Evolutionary conservation across 1,284 basidiomycete species (phyloP).

Genomic region (Takashimella koratensis): DNA sequence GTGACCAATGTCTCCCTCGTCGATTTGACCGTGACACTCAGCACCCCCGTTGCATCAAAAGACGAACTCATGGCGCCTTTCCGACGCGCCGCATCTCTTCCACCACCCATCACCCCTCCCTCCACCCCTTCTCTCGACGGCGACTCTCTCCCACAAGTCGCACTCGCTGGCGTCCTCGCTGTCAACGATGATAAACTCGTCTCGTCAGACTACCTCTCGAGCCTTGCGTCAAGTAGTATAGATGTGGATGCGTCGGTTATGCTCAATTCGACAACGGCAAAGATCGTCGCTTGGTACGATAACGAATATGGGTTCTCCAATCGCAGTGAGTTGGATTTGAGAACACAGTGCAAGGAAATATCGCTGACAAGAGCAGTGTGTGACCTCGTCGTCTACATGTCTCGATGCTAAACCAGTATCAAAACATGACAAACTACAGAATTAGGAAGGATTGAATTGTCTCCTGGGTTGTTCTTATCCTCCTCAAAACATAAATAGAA

Average conservation of each 20-base stretch:
- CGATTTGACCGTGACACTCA: slow-evolving; percentile 49
- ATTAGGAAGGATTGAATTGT: too few relatives aligned
- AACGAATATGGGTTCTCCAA: slow-evolving; percentile 43
- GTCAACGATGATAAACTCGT: slow-evolving; percentile 50
- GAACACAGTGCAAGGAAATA: too few relatives aligned
- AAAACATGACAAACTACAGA: too few relatives aligned
- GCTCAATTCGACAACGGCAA: slow-evolving; percentile 39
- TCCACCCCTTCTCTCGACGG: slow-evolving; percentile 13
- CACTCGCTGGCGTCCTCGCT: slow-evolving; percentile 38
- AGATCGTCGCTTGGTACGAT: slow-evolving; percentile 50
- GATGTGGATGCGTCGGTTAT: slow-evolving; percentile 46
- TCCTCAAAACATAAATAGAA: too few relatives aligned
- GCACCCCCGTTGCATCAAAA: slow-evolving; percentile 36
- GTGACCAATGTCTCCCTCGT: slow-evolving; percentile 51
- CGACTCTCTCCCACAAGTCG: background rate
- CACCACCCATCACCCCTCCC: slow-evolving; percentile 3
- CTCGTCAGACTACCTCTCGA: slow-evolving; percentile 46
- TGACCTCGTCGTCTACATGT: background rate
- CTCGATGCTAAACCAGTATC: background rate
- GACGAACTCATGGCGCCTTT: slow-evolving; percentile 46
- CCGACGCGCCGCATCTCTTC: slow-evolving; percentile 31
- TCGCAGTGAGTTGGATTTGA: slow-evolving; percentile 10
- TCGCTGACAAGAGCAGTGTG: too few relatives aligned
- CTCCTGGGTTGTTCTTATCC: too few relatives aligned
- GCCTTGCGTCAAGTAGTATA: slow-evolving; percentile 38